Conservation (phyloP, 768 basidiomycete genomes). For the Suillus fuscotomentosus region DNA sequence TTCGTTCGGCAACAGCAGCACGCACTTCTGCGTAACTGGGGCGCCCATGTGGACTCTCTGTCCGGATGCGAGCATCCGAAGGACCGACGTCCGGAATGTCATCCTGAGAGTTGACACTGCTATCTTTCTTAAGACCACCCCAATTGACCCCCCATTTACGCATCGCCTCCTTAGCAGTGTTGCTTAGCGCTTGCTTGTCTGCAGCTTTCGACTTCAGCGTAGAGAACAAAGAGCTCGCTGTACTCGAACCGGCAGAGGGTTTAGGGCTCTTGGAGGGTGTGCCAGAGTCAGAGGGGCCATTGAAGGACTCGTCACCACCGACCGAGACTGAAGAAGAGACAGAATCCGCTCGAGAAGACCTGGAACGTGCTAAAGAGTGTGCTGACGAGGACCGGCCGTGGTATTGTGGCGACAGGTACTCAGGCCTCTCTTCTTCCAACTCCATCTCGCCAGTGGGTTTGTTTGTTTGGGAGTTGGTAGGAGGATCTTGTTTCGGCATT, state of each 20-base stretch:
- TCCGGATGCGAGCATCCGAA: conserved; percentile 33
- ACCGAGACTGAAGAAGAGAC: conserved; percentile 33
- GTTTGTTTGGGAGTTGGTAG: conserved; percentile 4
- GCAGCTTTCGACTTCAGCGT: conserved; percentile 72
- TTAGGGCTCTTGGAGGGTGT: conserved; percentile 33
- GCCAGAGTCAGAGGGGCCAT: conserved; percentile 33
- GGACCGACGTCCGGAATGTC: conserved; percentile 43
- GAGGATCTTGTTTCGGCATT: conserved; percentile 26
- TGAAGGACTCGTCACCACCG: conserved; percentile 26
- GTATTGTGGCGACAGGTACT: conserved; percentile 14
- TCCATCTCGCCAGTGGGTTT: conserved; percentile 16
- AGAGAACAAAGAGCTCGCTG: conserved; percentile 66
- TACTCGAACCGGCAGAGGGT: conserved; percentile 38
- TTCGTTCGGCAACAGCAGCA: conserved; percentile 71
- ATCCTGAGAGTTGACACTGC: conserved; percentile 32
- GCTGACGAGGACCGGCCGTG: conserved; percentile 43
- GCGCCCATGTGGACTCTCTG: conserved; percentile 41
- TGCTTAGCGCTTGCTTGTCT: conserved; percentile 85
- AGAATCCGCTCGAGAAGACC: conserved; percentile 35
- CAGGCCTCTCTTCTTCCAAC: conserved; percentile 18
- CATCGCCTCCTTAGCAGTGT: conserved; percentile 85
- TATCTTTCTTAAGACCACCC: conserved; percentile 61
- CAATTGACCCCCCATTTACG: conserved; percentile 91
- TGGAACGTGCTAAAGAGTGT: conserved; percentile 34
- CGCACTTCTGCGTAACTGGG: conserved; percentile 73